Conservation (phyloP, 129 eudicot genomes). For the Smallanthus sonchifolius region DNA sequence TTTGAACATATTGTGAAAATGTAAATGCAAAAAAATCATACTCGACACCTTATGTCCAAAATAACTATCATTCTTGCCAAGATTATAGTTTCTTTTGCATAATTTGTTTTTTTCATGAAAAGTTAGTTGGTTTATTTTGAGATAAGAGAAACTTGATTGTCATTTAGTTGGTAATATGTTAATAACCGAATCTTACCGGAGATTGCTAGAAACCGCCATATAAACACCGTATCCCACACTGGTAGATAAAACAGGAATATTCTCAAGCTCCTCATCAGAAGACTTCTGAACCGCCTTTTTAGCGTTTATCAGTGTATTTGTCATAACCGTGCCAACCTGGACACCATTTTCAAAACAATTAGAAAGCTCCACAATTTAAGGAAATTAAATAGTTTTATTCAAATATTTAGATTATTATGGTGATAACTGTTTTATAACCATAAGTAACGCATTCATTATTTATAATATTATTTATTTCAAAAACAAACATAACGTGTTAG, state of each 20-base stretch:
- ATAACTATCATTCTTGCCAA: too few relatives aligned
- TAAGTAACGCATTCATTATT: too few relatives aligned
- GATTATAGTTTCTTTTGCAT: too few relatives aligned
- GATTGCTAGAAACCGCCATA: conserved; percentile 92
- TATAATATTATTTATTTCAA: neutral
- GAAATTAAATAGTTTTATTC: neutral
- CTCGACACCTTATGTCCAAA: neutral
- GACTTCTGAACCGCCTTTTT: conserved; percentile 56
- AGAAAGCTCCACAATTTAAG: neutral
- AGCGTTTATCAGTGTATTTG: conserved; percentile 68
- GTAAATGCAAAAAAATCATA: neutral
- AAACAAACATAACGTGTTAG: neutral
- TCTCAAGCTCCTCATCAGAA: conserved; percentile 53
- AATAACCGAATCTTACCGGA: conserved; percentile 45
- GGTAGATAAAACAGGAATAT: conserved; percentile 67
- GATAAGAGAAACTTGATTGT: neutral
- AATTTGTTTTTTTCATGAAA: neutral
- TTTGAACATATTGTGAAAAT: neutral
- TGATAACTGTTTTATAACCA: too few relatives aligned
- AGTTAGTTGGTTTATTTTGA: neutral
- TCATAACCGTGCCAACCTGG: conserved; percentile 75
- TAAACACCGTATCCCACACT: conserved; percentile 89
- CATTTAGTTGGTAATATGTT: neutral
- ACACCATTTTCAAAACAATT: conserved; percentile 1
- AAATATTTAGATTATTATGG: neutral